Evolutionary conservation across 371 early-diverging fungal species (phyloP).

Genomic region (Sporodiniella umbellata): DNA sequence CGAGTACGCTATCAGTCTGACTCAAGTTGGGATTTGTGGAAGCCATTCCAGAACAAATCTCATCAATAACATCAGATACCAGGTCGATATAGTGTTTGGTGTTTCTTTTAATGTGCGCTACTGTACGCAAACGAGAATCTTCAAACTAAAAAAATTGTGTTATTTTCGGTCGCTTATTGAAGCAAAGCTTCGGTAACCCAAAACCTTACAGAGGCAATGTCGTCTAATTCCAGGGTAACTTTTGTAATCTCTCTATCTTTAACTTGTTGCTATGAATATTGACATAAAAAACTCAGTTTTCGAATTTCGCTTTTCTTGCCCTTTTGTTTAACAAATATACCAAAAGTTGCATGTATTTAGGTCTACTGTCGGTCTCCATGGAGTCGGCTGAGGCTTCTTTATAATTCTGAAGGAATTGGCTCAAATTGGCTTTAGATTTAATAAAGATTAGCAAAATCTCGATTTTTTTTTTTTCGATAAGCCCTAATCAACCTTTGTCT

Average conservation of each 20-base stretch:
- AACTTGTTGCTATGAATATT: slow-evolving; percentile 49
- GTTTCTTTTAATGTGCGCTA: slow-evolving; percentile 73
- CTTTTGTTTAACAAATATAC: slow-evolving; percentile 11
- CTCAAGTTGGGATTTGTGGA: slow-evolving; percentile 65
- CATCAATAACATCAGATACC: slow-evolving; percentile 67
- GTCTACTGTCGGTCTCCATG: slow-evolving; percentile 26
- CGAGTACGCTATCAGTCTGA: slow-evolving; percentile 79
- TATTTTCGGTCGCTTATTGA: not conserved
- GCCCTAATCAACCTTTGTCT: slow-evolving; percentile 25
- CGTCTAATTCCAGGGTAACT: slow-evolving; percentile 59
- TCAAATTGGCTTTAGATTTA: slow-evolving; percentile 18
- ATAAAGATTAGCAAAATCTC: too few species aligned
- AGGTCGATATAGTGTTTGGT: slow-evolving; percentile 83
- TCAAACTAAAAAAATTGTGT: slow-evolving; percentile 22
- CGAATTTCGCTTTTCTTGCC: not conserved
- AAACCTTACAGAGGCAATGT: slow-evolving; percentile 53
- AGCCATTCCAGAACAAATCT: slow-evolving; percentile 39
- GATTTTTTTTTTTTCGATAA: not conserved
- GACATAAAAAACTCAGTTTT: not conserved
- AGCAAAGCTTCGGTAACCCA: too few species aligned
- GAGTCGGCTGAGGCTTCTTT: slow-evolving; percentile 14
- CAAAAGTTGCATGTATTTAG: slow-evolving; percentile 34
- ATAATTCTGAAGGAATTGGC: slow-evolving; percentile 26
- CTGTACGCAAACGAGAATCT: slow-evolving; percentile 34
- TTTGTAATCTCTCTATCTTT: slow-evolving; percentile 57